Base-by-base conservation (phyloP, 768 basidiomycete species). In the Agrocybe chaxingu region DNA sequence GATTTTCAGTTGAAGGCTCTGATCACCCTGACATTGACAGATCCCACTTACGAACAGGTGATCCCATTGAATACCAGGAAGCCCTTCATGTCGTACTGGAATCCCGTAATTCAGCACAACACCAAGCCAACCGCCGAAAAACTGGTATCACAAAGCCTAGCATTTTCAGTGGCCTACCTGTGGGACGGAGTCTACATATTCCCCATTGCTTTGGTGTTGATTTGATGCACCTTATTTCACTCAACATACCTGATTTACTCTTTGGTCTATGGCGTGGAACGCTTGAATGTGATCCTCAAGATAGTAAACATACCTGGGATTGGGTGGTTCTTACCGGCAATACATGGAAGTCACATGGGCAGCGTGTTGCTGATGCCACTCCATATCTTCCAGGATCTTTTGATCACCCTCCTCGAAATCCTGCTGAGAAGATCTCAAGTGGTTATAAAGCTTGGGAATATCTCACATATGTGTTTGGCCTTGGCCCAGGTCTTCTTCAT, bases 361-460 rank as follows among this genome's bases (percentile, higher is more conserved):
- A 37, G 8, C 16, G n/a, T 3, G 58, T 61, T 18, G 55, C 49
- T 0, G 47, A 33, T 3, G 33, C 52, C 5, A 56, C 37, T 8
- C 53, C 10, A 42, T 62, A 60, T 47, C 52, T 69, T 33, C 66
- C 66, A 3, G 51, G 52, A 8, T 61, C 58, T 5, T 66, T 64
- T 54, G 54, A 64, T 32, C 57, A 58, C 0, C 61, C 63, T 16
- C 66, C 66, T 35, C 61, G 57, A 10, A 66, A 66, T 53, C 62
- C 58, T 70, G 67, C 50, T 69, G 16, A 16, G 16, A 16, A 16
- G 16, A 16, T 16, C 16, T 16, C 16, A 16, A 16, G 16, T 16
- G 16, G 72, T 0, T 76, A 73, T 53, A 73, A 74, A 40, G 70
- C 70, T 1, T 59, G 57, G 29, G 71, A 76, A 47, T 76, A 46